Conservation (phyloP, 129 eudicot genomes). For the Pseudognaphalium luteoalbum region DNA sequence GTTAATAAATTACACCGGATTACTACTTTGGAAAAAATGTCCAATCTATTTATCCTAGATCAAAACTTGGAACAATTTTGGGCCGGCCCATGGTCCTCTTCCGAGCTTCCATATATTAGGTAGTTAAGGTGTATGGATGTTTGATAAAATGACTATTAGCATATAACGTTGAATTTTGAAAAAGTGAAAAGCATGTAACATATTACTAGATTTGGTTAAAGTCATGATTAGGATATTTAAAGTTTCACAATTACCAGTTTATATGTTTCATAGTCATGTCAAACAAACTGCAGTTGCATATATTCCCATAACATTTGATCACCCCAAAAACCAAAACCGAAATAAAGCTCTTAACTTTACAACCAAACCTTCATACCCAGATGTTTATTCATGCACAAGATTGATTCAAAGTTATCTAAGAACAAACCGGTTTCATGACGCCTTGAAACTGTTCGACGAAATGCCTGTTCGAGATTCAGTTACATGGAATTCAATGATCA, state of each 20-base stretch:
- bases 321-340: constrained; percentile 32
- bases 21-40: too few species aligned
- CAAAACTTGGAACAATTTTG: too few species aligned
- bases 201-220: neutral
- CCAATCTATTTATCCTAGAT: too few species aligned
- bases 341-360: constrained; percentile 35
- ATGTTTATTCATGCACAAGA: constrained; percentile 59
- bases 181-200: too few species aligned
- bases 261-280: constrained; percentile 20
- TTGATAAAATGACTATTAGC: too few species aligned
- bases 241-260: constrained; percentile 11
- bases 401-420: constrained; percentile 38
- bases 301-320: constrained; percentile 27
- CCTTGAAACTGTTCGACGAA: constrained; percentile 65
- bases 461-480: constrained; percentile 60
- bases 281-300: constrained; percentile 11
- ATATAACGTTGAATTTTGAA: too few species aligned
- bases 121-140: too few species aligned
- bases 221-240: constrained; percentile 33
- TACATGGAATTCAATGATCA: constrained; percentile 70
- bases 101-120: too few species aligned
- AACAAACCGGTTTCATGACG: constrained; percentile 48
- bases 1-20: too few species aligned
- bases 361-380: constrained; percentile 37
- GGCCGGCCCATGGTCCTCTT: too few species aligned